Evolutionary conservation across 1,284 basidiomycete genomes (phyloP).

Genomic region (Fomitiporia mediterranea): DNA sequence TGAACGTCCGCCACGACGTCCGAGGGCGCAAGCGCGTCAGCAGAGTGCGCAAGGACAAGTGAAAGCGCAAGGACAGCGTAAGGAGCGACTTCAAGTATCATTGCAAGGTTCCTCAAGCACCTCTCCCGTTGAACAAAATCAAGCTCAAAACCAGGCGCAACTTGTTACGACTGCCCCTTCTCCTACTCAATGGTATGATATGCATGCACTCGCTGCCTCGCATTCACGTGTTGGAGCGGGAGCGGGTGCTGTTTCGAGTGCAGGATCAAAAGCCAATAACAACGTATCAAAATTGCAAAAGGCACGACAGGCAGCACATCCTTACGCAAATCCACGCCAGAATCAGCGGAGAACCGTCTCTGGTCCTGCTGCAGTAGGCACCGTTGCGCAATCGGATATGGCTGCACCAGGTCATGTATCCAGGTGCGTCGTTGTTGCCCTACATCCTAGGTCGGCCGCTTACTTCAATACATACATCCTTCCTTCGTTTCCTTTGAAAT

Average conservation of each 20-base stretch:
- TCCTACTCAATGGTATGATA: slow-evolving; percentile 4
- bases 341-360: slow-evolving; percentile 7
- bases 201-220: slow-evolving; percentile 4
- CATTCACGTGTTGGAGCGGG: neutral
- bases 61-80: neutral
- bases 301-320: slow-evolving; percentile 6
- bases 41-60: slow-evolving; percentile 1
- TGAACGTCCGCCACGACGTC: slow-evolving; percentile 15
- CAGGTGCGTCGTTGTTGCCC: slow-evolving; percentile 5
- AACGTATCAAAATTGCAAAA: neutral
- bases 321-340: neutral
- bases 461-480: neutral
- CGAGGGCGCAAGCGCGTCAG: neutral
- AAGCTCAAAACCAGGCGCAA: neutral
- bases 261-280: neutral
- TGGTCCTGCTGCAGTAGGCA: neutral
- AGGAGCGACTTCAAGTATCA: neutral
- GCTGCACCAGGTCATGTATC: neutral
- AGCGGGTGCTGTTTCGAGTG: neutral
- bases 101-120: neutral
- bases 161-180: neutral
- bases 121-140: neutral
- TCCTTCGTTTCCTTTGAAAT: neutral
- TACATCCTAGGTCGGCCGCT: too few species aligned
- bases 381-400: neutral